Conservation (phyloP, 1,284 basidiomycete genomes). For the Rhodotorula sp. region DNA sequence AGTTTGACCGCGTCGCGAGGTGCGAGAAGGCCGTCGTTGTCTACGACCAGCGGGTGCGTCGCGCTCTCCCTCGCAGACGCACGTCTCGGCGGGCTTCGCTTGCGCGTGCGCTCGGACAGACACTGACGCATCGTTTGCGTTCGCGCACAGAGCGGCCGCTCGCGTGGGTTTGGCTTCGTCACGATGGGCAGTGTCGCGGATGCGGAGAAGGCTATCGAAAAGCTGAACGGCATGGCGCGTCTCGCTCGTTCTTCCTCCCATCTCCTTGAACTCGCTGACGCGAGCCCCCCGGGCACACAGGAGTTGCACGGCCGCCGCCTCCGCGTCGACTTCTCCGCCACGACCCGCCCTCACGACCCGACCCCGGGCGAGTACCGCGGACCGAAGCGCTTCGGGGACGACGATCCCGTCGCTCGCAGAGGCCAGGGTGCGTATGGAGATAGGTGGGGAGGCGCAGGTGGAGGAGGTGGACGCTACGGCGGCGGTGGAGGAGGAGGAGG, state of each 20-base stretch:
- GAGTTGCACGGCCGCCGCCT: constrained; percentile 93
- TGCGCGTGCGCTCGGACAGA: too few species aligned
- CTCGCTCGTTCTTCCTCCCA: neutral
- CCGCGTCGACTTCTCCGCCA: constrained; percentile 95
- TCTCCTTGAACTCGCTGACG: neutral
- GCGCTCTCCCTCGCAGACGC: too few species aligned
- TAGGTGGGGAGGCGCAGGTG: constrained; percentile 54
- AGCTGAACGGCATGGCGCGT: constrained; percentile 86
- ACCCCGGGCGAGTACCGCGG: constrained; percentile 99
- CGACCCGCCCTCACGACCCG: constrained; percentile 85
- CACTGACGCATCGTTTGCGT: constrained; percentile 26
- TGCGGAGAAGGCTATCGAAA: constrained; percentile 80
- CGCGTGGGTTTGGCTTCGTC: constrained; percentile 96
- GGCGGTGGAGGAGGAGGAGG: constrained; percentile 45
- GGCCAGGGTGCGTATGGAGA: constrained; percentile 48
- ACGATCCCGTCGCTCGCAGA: constrained; percentile 7
- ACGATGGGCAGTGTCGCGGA: constrained; percentile 85
- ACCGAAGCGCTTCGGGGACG: constrained; percentile 63
- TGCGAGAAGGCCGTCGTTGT: constrained; percentile 94
- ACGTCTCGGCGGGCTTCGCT: too few species aligned
- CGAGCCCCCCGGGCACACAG: constrained; percentile 50
- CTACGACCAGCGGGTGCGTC: constrained; percentile 90
- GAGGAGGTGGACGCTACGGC: constrained; percentile 47
- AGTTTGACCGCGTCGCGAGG: constrained; percentile 77
- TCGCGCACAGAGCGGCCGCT: constrained; percentile 68